phyloP scores from a whole-genome alignment of 148 eudicot genomes.

The Pouteria glomerata region DNA sequence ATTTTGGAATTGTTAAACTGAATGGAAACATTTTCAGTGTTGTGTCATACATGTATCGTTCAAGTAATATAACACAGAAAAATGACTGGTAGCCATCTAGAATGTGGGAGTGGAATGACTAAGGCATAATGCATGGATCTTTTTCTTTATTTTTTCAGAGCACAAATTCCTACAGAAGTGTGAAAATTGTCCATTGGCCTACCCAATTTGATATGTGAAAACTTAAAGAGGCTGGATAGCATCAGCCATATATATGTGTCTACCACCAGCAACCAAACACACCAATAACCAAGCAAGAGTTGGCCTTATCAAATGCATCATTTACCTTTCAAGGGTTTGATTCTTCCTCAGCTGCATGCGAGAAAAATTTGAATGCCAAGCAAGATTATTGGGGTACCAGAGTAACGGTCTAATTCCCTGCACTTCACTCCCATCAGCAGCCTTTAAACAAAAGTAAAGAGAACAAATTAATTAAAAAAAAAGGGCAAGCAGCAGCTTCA shows the following conservation, averaged over 20 bases:
- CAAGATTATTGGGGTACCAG: slow-evolving; percentile 95
- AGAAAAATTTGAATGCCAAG: slow-evolving; percentile 97
- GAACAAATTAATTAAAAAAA: background rate
- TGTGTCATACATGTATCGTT: background rate
- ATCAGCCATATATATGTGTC: background rate
- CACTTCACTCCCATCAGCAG: slow-evolving; percentile 62
- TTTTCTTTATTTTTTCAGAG: background rate
- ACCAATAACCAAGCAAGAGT: background rate
- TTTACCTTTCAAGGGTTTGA: slow-evolving; percentile 78
- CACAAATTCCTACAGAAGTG: background rate
- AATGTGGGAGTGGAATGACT: background rate
- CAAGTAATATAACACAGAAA: background rate
- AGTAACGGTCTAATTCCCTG: slow-evolving; percentile 75
- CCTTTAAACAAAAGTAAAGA: slow-evolving; percentile 28
- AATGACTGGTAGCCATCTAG: background rate
- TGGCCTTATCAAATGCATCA: slow-evolving; percentile 3
- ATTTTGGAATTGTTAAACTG: background rate
- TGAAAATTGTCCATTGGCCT: background rate
- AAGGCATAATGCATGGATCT: background rate
- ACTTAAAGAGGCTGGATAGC: no score
- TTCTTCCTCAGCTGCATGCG: slow-evolving; percentile 87
- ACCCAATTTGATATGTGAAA: no score
- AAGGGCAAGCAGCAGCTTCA: background rate
- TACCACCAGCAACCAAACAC: background rate
- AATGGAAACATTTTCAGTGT: background rate